Evolutionary conservation across 2,329 filamentous ascomycete species (phyloP).

Genomic region (Ascochyta lentis): DNA sequence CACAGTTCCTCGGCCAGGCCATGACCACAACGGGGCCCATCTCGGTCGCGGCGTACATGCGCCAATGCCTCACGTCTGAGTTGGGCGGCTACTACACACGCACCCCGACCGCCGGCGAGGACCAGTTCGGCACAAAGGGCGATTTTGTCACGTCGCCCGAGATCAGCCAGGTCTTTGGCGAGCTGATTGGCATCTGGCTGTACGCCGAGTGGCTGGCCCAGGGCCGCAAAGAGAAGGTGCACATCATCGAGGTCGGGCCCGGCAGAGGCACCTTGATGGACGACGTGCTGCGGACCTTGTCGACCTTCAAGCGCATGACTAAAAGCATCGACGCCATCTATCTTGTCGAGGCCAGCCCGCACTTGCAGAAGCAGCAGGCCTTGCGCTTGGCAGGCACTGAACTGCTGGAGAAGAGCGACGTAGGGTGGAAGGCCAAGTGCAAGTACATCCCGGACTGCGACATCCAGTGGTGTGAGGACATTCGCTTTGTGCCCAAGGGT

Average conservation of each 20-base stretch:
- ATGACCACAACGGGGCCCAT: conserved; percentile 90
- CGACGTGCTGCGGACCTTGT: conserved; percentile 90
- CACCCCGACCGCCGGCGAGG: conserved; percentile 68
- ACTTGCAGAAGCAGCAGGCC: conserved; percentile 79
- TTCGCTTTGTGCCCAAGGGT: conserved; percentile 80
- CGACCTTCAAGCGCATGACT: conserved; percentile 79
- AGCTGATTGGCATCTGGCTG: conserved; percentile 92
- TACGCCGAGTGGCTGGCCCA: conserved; percentile 97
- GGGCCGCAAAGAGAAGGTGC: conserved; percentile 74
- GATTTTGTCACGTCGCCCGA: conserved; percentile 98
- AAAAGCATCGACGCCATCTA: conserved; percentile 85
- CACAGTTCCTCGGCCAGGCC: conserved; percentile 83
- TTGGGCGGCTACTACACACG: conserved; percentile 93
- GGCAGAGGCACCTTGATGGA: conserved; percentile 96
- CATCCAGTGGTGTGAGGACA: conserved; percentile 90
- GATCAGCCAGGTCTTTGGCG: conserved; percentile 96
- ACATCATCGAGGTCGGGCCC: conserved; percentile 92
- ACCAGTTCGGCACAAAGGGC: conserved; percentile 90
- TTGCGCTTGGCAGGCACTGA: conserved; percentile 79
- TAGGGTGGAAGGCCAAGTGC: conserved; percentile 75
- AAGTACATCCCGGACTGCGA: conserved; percentile 73
- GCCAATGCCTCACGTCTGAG: conserved; percentile 93
- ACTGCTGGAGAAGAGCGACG: conserved; percentile 71
- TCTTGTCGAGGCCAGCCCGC: conserved; percentile 89
- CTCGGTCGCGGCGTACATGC: conserved; percentile 94